These are phyloP conservation scores for Agrocybe chaxingu DNA, from an alignment of 768 basidiomycete species.

Conservation along the genomic window DNA sequence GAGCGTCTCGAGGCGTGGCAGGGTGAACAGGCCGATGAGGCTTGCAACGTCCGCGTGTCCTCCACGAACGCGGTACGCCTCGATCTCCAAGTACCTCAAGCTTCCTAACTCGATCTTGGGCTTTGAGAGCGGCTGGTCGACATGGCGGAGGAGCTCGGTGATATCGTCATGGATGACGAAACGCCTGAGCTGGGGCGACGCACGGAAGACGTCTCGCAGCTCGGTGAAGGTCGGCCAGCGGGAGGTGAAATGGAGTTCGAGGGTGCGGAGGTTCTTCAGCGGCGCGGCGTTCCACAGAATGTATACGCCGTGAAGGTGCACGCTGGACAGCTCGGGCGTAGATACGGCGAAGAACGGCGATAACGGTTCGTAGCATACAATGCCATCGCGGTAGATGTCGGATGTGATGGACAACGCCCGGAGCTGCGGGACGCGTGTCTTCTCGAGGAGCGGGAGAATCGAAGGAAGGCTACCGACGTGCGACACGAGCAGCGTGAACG, in stretches of 20 bases:
- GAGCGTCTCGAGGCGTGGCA: conserved; percentile 14
- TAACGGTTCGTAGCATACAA: conserved; percentile 19
- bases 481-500: conserved; percentile 23
- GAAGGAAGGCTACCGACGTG: conserved; percentile 23
- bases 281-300: conserved; percentile 23
- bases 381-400: conserved; percentile 27
- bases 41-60: conserved; percentile 15
- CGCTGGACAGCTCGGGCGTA: conserved; percentile 16
- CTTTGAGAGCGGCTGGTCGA: conserved; percentile 14
- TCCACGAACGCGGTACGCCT: conserved; percentile 15
- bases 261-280: conserved; percentile 14
- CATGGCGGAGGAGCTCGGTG: conserved; percentile 16
- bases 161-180: conserved; percentile 25
- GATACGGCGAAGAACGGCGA: conserved; percentile 21
- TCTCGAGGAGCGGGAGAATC: conserved; percentile 16
- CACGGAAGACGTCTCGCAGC: conserved; percentile 17
- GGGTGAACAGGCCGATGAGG: conserved; percentile 16
- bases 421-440: conserved; percentile 14
- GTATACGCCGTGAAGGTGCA: conserved; percentile 20
- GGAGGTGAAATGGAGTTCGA: conserved; percentile 22
- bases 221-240: conserved; percentile 20
- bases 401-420: conserved; percentile 18
- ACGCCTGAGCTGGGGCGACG: conserved; percentile 20
- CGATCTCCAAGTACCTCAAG: conserved; percentile 18
- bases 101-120: conserved; percentile 13